Percentiles rank a stretch among this genome's conserved stretches.
phyloP scores from a whole-genome alignment of 768 basidiomycete species.

The Termitomyces sp. region DNA sequence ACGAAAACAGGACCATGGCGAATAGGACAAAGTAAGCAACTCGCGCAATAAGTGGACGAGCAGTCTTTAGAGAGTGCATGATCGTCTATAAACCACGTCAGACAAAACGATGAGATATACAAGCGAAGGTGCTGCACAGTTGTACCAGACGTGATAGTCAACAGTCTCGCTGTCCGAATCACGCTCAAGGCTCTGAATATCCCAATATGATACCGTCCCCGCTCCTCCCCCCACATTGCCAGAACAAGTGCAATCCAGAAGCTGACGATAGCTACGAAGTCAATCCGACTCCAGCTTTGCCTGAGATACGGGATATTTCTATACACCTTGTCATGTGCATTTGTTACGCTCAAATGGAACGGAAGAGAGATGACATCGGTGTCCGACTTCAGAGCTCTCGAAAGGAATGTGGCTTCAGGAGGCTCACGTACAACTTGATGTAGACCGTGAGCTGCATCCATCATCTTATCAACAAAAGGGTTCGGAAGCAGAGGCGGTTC shows the following conservation, averaged over 20 bases:
- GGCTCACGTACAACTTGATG: constrained; percentile 41
- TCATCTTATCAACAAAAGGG: constrained; percentile 30
- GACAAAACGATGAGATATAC: background rate
- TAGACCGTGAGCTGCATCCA: constrained; percentile 26
- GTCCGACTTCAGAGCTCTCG: constrained; percentile 43
- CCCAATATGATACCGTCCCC: constrained; percentile 68
- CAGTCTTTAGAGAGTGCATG: constrained; percentile 88
- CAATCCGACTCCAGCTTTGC: constrained; percentile 90
- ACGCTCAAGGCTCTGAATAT: constrained; percentile 88
- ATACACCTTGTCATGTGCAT: constrained; percentile 51
- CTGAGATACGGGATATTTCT: constrained; percentile 83
- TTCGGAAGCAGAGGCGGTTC: constrained; percentile 19
- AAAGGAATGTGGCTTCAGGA: constrained; percentile 45
- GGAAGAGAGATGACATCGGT: constrained; percentile 52
- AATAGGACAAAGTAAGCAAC: constrained; percentile 92
- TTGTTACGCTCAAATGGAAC: constrained; percentile 56
- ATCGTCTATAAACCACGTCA: constrained; percentile 48
- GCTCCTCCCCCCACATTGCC: constrained; percentile 65
- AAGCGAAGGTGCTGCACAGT: constrained; percentile 49
- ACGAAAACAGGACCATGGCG: constrained; percentile 87
- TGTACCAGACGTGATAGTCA: constrained; percentile 89
- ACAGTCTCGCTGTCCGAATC: constrained; percentile 73
- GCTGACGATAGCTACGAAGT: constrained; percentile 77
- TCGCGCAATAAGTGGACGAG: constrained; percentile 82
- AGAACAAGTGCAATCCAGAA: constrained; percentile 87